These are phyloP conservation scores for Cyanodermella asteris DNA, from an alignment of 2,329 filamentous ascomycete genomes.

Conservation along the genomic window DNA sequence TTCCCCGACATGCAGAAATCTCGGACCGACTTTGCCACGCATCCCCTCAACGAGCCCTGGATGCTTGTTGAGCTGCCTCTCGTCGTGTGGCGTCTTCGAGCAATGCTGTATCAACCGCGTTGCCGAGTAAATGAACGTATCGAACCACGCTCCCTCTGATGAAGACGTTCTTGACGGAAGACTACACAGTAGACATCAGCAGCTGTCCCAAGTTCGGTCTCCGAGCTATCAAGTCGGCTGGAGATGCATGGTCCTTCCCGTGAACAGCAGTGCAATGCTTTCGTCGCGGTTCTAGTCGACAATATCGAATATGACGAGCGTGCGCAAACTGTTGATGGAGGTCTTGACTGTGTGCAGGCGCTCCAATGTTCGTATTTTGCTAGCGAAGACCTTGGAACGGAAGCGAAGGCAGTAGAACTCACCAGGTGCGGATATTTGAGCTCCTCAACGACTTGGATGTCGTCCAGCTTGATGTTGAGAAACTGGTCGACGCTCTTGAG, in stretches of 20 bases:
- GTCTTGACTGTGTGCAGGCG: too few relatives aligned
- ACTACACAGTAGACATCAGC: conserved; percentile 21
- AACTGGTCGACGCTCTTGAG: conserved; percentile 97
- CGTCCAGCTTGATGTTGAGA: conserved; percentile 96
- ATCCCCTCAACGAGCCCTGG: conserved; percentile 27
- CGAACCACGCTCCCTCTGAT: conserved; percentile 82
- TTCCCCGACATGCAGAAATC: too few relatives aligned
- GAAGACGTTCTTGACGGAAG: conserved; percentile 84
- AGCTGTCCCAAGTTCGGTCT: not conserved
- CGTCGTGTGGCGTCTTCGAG: conserved; percentile 79
- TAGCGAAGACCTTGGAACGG: too few relatives aligned
- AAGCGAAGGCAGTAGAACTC: too few relatives aligned
- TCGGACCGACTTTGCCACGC: too few relatives aligned
- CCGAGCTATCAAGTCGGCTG: too few relatives aligned
- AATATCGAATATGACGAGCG: too few relatives aligned
- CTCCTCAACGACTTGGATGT: conserved; percentile 81
- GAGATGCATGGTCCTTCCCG: too few relatives aligned
- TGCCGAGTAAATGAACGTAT: conserved; percentile 71
- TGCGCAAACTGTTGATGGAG: too few relatives aligned
- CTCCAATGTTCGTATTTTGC: too few relatives aligned
- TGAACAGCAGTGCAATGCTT: too few relatives aligned
- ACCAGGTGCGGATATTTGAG: conserved; percentile 87
- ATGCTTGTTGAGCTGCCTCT: conserved; percentile 30
- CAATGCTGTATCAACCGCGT: conserved; percentile 63
- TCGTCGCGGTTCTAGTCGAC: too few relatives aligned